phyloP scores from a whole-genome alignment of 768 basidiomycete genomes.

The Plicaturopsis crispa region DNA sequence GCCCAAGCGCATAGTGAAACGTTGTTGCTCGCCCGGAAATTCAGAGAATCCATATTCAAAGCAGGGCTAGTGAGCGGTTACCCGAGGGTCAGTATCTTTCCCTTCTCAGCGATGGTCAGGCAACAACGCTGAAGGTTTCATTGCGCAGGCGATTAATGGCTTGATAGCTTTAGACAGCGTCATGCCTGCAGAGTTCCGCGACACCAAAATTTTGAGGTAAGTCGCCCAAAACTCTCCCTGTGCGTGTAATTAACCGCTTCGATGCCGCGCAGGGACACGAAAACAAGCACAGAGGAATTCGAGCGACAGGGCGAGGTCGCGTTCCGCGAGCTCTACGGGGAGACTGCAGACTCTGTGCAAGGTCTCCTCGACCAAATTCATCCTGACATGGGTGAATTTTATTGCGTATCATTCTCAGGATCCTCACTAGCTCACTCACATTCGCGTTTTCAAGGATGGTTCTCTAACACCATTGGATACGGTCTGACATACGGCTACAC shows the following conservation, averaged over 20 bases:
- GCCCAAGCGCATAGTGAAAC: slow-evolving; percentile 12
- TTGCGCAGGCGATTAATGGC: slow-evolving; percentile 46
- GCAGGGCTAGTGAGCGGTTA: slow-evolving; percentile 50
- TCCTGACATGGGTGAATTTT: slow-evolving; percentile 55
- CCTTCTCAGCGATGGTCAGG: background rate
- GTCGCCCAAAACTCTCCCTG: slow-evolving; percentile 4
- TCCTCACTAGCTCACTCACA: slow-evolving; percentile 1
- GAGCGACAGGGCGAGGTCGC: slow-evolving; percentile 35
- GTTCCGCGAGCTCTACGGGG: slow-evolving; percentile 48
- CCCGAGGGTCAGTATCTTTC: slow-evolving; percentile 35
- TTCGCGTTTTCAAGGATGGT: slow-evolving; percentile 40
- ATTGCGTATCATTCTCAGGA: background rate
- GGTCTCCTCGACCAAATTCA: slow-evolving; percentile 40
- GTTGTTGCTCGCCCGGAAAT: slow-evolving; percentile 38
- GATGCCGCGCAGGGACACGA: background rate
- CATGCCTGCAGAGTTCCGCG: slow-evolving; percentile 45
- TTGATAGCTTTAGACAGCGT: slow-evolving; percentile 41
- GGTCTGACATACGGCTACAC: slow-evolving; percentile 47
- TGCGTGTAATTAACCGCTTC: background rate
- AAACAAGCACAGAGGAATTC: background rate
- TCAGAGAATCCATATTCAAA: slow-evolving; percentile 60
- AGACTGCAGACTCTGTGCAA: slow-evolving; percentile 42
- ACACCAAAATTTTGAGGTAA: slow-evolving; percentile 40
- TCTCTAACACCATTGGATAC: slow-evolving; percentile 45
- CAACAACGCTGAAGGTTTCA: too few species aligned